Evolutionary conservation across 73 alveolate species (phyloP).

Genomic region (Paramecium sonneborni): DNA sequence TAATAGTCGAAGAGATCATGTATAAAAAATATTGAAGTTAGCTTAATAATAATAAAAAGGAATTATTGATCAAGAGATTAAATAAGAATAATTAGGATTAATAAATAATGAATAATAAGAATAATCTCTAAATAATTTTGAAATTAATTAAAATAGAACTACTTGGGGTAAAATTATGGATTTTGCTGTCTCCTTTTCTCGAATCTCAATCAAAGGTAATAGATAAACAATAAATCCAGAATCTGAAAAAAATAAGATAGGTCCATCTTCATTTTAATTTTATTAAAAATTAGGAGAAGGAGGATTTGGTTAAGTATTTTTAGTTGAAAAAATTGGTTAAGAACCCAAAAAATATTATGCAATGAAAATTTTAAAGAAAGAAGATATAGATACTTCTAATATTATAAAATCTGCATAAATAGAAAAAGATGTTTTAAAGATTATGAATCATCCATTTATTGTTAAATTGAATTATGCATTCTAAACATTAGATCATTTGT

Average conservation of each 20-base stretch:
- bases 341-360: constrained; percentile 73
- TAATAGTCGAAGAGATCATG: constrained; percentile 22
- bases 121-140: neutral
- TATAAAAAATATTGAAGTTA: neutral
- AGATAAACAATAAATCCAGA: neutral
- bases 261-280: constrained; percentile 73
- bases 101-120: neutral
- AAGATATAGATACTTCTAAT: constrained; percentile 86
- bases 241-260: constrained; percentile 34
- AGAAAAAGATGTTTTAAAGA: constrained; percentile 90
- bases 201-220: neutral
- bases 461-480: constrained; percentile 93
- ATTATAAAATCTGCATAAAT: constrained; percentile 85
- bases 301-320: constrained; percentile 83
- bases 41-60: neutral
- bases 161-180: constrained; percentile 45
- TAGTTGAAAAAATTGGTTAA: constrained; percentile 72
- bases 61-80: neutral
- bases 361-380: constrained; percentile 86
- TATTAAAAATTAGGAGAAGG: constrained; percentile 86
- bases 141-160: neutral
- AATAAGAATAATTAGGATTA: neutral
- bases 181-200: constrained; percentile 1
- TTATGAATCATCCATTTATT: constrained; percentile 92
- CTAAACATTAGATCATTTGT: constrained; percentile 85